phyloP scores from a whole-genome alignment of 2,329 filamentous ascomycete genomes.

The Fusarium sp. region DNA sequence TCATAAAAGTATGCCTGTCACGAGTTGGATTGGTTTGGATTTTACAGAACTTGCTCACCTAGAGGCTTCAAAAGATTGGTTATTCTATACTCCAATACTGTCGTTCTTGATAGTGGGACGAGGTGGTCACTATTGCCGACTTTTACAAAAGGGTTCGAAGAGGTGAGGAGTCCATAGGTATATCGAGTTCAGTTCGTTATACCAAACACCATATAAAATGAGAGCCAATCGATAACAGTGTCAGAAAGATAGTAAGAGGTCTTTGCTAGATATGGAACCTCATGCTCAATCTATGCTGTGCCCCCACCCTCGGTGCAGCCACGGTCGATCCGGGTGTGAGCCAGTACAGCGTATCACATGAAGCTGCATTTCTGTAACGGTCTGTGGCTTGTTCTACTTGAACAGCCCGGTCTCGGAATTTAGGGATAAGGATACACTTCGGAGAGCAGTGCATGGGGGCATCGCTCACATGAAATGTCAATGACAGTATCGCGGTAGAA shows the following conservation, averaged over 20 bases:
- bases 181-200: background rate
- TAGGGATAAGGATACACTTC: background rate
- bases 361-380: conserved; percentile 12
- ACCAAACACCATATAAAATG: background rate
- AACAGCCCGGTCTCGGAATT: background rate
- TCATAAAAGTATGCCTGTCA: background rate
- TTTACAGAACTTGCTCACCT: background rate
- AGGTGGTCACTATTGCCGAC: background rate
- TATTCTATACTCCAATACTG: background rate
- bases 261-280: conserved; percentile 1
- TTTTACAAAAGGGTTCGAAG: background rate
- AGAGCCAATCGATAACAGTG: background rate
- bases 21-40: background rate
- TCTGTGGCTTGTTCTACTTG: background rate
- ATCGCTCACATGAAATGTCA: background rate
- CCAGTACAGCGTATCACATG: conserved; percentile 26
- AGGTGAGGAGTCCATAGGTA: too few relatives aligned
- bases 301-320: conserved; percentile 37
- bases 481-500: background rate
- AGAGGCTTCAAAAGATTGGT: background rate
- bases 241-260: background rate
- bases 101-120: background rate
- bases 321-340: conserved; percentile 30
- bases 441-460: background rate
- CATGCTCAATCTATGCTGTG: conserved; percentile 14